A percentile compares a stretch with the other conserved stretches of the same genome.
These are phyloP conservation scores for Eucalyptus lansdowneana DNA, from an alignment of 345 rosid species.

Conservation along the genomic window DNA sequence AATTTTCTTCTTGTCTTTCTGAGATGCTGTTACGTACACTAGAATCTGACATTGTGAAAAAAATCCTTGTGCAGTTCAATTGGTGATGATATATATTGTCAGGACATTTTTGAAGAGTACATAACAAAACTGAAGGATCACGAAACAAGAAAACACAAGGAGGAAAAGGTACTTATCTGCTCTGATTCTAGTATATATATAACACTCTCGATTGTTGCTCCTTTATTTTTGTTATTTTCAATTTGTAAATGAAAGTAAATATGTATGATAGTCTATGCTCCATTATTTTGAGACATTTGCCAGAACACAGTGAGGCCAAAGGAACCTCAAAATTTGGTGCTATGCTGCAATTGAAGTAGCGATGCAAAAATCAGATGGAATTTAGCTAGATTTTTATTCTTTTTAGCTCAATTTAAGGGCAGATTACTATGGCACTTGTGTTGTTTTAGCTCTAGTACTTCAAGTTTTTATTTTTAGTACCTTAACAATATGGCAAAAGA, in stretches of 20 bases:
- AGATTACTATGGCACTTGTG: neutral
- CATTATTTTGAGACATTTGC: neutral
- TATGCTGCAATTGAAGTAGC: neutral
- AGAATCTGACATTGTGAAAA: neutral
- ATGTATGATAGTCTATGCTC: neutral
- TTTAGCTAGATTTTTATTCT: neutral
- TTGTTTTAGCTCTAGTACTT: neutral
- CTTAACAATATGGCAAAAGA: neutral
- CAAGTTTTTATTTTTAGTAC: neutral
- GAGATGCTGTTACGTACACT: neutral
- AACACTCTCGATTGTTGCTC: neutral
- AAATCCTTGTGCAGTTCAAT: conserved; percentile 39
- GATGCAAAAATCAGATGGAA: neutral
- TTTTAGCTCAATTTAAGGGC: neutral
- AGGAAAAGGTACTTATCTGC: conserved; percentile 46
- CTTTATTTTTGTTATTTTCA: neutral
- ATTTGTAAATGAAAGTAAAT: neutral
- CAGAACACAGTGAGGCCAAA: neutral
- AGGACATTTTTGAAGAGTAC: conserved; percentile 60
- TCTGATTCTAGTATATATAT: neutral
- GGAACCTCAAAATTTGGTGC: neutral
- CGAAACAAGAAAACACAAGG: conserved; percentile 47
- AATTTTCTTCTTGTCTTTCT: neutral
- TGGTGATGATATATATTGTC: conserved; percentile 58
- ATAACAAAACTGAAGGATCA: conserved; percentile 52